Evolutionary conservation across 1,139 yeast genomes (phyloP).

Genomic region (Protomyces pachydermus): DNA sequence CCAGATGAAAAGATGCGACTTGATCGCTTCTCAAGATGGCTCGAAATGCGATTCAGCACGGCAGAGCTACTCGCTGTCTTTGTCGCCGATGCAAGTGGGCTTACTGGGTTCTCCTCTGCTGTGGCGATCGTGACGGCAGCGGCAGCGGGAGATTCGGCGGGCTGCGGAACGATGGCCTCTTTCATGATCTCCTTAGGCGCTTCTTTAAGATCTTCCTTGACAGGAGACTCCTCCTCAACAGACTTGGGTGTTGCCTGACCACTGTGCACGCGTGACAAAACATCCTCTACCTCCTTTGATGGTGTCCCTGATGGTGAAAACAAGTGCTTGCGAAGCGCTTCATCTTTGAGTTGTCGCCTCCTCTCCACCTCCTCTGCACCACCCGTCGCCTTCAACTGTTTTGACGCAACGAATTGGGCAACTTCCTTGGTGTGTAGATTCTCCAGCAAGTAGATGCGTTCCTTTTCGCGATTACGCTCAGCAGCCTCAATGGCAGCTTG

Average conservation of each 20-base stretch:
- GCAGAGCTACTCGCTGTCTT: neutral
- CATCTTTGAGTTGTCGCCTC: constrained; percentile 59
- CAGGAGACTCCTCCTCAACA: neutral
- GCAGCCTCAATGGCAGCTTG: constrained; percentile 85
- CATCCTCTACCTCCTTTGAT: neutral
- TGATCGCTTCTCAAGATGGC: neutral
- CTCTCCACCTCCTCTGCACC: constrained; percentile 85
- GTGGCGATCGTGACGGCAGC: neutral
- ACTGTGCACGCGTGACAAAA: neutral
- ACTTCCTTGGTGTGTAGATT: constrained; percentile 79
- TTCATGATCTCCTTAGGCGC: neutral
- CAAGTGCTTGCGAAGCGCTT: constrained; percentile 36
- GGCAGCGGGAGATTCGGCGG: neutral
- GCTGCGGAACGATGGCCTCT: neutral
- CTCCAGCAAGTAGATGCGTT: constrained; percentile 52
- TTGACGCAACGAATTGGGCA: constrained; percentile 77
- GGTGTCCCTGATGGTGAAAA: neutral
- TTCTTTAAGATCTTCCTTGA: neutral
- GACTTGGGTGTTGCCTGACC: neutral
- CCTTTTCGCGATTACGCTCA: constrained; percentile 71
- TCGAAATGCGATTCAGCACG: neutral
- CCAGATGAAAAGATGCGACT: neutral
- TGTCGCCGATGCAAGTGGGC: neutral
- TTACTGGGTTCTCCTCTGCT: no score
- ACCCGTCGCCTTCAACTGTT: constrained; percentile 71